Base-by-base conservation (phyloP, 257 asterid genomes). In the Nicotiana undulata region DNA sequence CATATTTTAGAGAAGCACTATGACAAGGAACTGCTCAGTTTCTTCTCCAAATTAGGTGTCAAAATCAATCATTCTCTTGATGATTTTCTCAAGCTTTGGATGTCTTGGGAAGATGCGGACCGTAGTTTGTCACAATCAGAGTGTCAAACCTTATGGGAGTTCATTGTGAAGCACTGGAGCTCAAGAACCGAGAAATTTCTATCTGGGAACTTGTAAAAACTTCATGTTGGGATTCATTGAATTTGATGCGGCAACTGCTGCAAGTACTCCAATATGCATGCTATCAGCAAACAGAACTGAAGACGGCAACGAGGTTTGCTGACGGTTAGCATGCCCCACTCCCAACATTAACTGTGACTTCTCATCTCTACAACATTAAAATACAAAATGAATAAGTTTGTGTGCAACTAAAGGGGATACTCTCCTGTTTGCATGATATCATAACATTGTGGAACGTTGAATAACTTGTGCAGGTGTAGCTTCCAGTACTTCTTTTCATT, bases 231-330 rank as follows among this genome's bases (percentile, higher is more conserved):
- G 85, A 2, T 86, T 77, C 74, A 9, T 86, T 16, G 83, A 86
- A 66, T 86, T 86, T 16, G 89, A 86, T 1, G 84, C 89, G 81
- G 99, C 99, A 29, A 98, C 99, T 29, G 99, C 97, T 67, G 99
- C 99, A 67, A 95, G 97, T 77, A 95, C 95, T 76, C 99, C 99
- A 22, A 95, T 93, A 86, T 95, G 99, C 99, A 95, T 95, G 87
- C 99, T 93, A 83, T 95, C 99, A n/a, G 97, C 95, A 26, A 98
- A 95, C 64, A 95, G 89, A 60, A 95, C 99, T 0, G 99, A 95
- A 82, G 99, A 95, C 8, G 98, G 97, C 84, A 95, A 80, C 28
- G 92, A 81, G 28, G 97, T 87, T 81, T 88, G 97, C 90, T 93
- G 99, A 52, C 98, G 97, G 79, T 90, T 93, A 37, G 90, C 94